phyloP scores from a whole-genome alignment of 2,329 filamentous ascomycete genomes.

The Pseudophaeomoniella oleicola region DNA sequence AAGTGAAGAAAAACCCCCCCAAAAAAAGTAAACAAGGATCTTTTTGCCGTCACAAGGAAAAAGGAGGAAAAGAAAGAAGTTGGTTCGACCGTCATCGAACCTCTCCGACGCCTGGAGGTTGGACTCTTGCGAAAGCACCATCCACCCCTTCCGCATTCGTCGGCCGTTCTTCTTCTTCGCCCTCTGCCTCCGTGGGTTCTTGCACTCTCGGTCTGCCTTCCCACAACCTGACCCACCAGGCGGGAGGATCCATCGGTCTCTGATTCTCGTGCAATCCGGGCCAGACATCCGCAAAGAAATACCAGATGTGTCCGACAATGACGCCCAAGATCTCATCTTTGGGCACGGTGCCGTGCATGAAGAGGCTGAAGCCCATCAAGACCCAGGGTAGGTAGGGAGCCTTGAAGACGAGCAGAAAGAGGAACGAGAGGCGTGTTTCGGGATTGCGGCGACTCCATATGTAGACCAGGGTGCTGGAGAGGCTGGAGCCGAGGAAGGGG shows the following conservation, averaged over 20 bases:
- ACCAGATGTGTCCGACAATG: slow-evolving; percentile 90
- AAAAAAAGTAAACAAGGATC: too few species aligned
- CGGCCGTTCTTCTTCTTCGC: slow-evolving; percentile 8
- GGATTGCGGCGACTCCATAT: slow-evolving; percentile 96
- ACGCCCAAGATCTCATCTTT: slow-evolving; percentile 96
- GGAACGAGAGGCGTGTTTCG: slow-evolving; percentile 73
- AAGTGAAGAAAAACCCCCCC: too few species aligned
- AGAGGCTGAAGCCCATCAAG: slow-evolving; percentile 76
- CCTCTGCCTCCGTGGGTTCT: slow-evolving; percentile 30
- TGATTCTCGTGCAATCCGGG: slow-evolving; percentile 76
- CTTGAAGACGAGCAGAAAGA: slow-evolving; percentile 80
- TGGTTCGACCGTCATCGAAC: too few species aligned
- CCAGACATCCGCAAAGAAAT: slow-evolving; percentile 96
- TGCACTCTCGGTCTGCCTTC: slow-evolving; percentile 31
- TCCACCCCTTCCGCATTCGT: background rate
- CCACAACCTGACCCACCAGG: slow-evolving; percentile 80
- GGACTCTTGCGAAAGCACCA: background rate
- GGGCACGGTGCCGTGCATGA: slow-evolving; percentile 79
- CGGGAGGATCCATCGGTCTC: slow-evolving; percentile 73
- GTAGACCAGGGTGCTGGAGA: slow-evolving; percentile 88
- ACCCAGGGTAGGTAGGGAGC: slow-evolving; percentile 96
- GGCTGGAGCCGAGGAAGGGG: slow-evolving; percentile 83
- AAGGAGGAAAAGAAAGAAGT: too few species aligned
- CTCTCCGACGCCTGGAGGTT: background rate
- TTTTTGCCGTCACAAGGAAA: too few species aligned